A percentile compares a stretch with the other conserved stretches of the same genome.
Conservation (phyloP, 441 rosid genomes). For the Syzygium syzygioides region DNA sequence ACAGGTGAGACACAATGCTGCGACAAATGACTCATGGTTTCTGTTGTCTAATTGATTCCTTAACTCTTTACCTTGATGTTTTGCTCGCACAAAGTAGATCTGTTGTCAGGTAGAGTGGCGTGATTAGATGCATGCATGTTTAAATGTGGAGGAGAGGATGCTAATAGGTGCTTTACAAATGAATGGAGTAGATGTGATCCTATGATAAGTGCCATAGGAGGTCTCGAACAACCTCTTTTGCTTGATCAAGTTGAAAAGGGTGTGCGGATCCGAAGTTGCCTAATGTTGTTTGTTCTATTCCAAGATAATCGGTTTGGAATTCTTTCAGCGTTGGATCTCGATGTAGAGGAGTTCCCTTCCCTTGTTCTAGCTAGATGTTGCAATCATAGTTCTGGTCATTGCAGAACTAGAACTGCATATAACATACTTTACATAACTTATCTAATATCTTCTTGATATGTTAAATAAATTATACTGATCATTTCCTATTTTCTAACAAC, state of each 20-base stretch:
- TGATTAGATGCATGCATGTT: neutral
- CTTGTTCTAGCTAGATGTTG: neutral
- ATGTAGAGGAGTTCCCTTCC: neutral
- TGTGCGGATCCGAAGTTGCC: neutral
- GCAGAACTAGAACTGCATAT: neutral
- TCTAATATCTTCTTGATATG: neutral
- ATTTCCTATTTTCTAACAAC: neutral
- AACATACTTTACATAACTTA: neutral
- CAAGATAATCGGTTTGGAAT: rapidly evolving
- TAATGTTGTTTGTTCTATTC: neutral
- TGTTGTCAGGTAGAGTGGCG: neutral
- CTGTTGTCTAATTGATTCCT: neutral
- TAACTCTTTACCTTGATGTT: neutral
- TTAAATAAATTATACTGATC: neutral
- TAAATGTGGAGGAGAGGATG: neutral
- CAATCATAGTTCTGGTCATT: neutral
- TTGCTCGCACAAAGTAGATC: neutral
- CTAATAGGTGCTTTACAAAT: neutral
- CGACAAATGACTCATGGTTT: neutral
- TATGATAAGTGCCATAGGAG: neutral
- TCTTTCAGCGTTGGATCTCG: neutral
- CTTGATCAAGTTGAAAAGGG: neutral
- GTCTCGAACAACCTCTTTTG: neutral
- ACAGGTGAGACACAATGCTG: conserved; percentile 39
- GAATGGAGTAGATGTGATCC: neutral